A percentile compares a stretch with the other conserved stretches of the same genome.
Evolutionary conservation across 1,284 basidiomycete genomes (phyloP).

Genomic region (Ganoderma lingzhi): DNA sequence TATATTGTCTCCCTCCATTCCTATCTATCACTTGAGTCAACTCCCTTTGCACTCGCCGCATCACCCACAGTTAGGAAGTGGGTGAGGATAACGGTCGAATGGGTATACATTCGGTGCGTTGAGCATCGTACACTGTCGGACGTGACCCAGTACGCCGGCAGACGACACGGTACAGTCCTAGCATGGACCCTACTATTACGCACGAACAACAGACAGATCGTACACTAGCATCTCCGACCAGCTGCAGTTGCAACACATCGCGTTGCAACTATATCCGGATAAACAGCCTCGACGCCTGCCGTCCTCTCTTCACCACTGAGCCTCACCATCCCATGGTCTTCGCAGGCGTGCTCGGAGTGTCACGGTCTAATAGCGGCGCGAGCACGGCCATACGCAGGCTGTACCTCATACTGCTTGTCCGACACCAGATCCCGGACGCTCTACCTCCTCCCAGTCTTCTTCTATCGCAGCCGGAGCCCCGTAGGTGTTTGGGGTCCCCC

Average conservation of each 20-base stretch:
- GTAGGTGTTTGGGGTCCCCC: not conserved
- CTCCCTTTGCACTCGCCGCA: not conserved
- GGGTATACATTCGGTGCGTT: not conserved
- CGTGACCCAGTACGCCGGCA: not conserved
- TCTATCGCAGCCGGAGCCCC: constrained; percentile 8
- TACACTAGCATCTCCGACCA: constrained; percentile 20
- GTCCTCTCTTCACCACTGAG: not conserved
- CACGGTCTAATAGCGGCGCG: not conserved
- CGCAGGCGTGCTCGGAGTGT: not conserved
- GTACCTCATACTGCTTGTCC: constrained; percentile 16
- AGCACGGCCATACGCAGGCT: constrained; percentile 10
- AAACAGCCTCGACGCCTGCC: not conserved
- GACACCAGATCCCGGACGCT: constrained; percentile 24
- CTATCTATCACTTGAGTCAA: not conserved
- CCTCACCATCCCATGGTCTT: not conserved
- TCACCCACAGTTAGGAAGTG: not conserved
- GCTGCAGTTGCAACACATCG: constrained; percentile 4
- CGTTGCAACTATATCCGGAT: constrained; percentile 12
- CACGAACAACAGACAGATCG: constrained; percentile 9
- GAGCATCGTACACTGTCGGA: not conserved
- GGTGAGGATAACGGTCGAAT: not conserved
- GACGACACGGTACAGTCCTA: not conserved
- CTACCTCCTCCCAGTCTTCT: constrained; percentile 37
- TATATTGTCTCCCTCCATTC: not conserved
- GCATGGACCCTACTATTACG: constrained; percentile 5